A percentile compares a stretch with the other conserved stretches of the same genome.
phyloP scores from a whole-genome alignment of 495 filamentous ascomycete species.

The Apodospora peruviana region DNA sequence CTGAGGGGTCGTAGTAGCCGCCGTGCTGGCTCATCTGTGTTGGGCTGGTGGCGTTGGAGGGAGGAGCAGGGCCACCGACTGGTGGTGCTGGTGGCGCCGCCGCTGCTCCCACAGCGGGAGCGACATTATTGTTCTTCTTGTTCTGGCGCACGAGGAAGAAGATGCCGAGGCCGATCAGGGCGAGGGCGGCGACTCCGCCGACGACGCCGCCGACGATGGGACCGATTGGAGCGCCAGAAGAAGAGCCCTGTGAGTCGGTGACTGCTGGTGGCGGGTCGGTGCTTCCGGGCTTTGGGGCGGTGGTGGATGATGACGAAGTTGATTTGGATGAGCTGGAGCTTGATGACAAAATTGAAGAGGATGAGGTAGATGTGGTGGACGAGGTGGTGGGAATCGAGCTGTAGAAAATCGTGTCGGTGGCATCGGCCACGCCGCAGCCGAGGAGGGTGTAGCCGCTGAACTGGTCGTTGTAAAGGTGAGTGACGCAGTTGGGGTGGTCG shows the following conservation, averaged over 20 bases:
- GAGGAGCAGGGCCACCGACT: conserved; percentile 1
- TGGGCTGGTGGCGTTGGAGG: not conserved
- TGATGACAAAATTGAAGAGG: not conserved
- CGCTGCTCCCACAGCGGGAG: not conserved
- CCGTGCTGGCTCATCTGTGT: conserved; percentile 11
- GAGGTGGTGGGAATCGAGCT: conserved; percentile 4
- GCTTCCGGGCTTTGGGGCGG: not conserved
- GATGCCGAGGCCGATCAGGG: conserved; percentile 33
- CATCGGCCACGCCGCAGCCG: conserved; percentile 24
- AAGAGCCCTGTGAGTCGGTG: not conserved
- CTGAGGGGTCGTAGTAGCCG: conserved; percentile 3
- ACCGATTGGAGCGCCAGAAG: conserved; percentile 11
- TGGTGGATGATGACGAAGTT: not conserved
- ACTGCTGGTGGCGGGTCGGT: not conserved
- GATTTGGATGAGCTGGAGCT: not conserved
- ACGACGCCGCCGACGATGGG: conserved; percentile 46
- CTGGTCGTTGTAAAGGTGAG: conserved; percentile 13
- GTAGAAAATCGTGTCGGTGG: conserved; percentile 22
- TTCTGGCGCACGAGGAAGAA: conserved; percentile 35
- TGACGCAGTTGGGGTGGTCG: conserved; percentile 20
- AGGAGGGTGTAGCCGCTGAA: conserved; percentile 18
- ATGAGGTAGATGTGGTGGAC: not conserved
- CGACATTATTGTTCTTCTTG: conserved; percentile 23
- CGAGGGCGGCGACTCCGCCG: conserved; percentile 37
- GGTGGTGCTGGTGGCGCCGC: not conserved